A percentile compares a stretch with the other conserved stretches of the same genome.
phyloP scores from a whole-genome alignment of 2,329 filamentous ascomycete species.

The Neurospora sp. region DNA sequence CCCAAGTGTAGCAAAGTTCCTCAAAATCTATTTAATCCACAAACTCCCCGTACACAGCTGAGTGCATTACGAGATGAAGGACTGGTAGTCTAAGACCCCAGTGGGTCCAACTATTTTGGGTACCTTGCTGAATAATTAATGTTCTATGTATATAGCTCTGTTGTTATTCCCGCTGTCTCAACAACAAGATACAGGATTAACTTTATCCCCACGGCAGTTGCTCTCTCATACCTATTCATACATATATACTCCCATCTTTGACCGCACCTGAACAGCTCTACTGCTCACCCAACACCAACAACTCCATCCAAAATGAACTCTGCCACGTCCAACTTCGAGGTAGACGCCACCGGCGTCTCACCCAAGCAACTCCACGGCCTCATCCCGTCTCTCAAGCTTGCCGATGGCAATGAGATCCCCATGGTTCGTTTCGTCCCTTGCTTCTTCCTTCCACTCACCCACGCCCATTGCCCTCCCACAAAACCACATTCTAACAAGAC shows the following conservation, averaged over 20 bases:
- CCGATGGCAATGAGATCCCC: constrained; percentile 65
- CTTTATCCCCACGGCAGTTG: background rate
- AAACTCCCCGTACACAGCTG: background rate
- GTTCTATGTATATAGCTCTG: background rate
- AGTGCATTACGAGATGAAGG: background rate
- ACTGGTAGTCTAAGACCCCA: background rate
- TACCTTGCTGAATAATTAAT: background rate
- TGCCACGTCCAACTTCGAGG: constrained; percentile 27
- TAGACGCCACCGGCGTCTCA: constrained; percentile 28
- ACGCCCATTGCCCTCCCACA: background rate
- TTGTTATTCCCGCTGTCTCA: no score
- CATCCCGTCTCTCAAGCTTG: constrained; percentile 56
- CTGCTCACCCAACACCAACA: background rate
- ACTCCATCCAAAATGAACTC: constrained; percentile 31
- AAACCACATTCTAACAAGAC: background rate
- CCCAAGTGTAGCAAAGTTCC: background rate
- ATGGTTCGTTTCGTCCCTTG: constrained; percentile 42
- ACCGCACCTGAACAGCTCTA: background rate
- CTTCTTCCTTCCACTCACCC: background rate
- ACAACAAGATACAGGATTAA: no score
- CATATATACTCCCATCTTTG: background rate
- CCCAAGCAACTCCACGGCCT: constrained; percentile 29
- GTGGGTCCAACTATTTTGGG: background rate
- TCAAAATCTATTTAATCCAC: background rate
- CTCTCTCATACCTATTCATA: background rate